A percentile compares a stretch with the other conserved stretches of the same genome.
phyloP scores from a whole-genome alignment of 1,139 yeast genomes.

The Hansenula lynferdii region DNA sequence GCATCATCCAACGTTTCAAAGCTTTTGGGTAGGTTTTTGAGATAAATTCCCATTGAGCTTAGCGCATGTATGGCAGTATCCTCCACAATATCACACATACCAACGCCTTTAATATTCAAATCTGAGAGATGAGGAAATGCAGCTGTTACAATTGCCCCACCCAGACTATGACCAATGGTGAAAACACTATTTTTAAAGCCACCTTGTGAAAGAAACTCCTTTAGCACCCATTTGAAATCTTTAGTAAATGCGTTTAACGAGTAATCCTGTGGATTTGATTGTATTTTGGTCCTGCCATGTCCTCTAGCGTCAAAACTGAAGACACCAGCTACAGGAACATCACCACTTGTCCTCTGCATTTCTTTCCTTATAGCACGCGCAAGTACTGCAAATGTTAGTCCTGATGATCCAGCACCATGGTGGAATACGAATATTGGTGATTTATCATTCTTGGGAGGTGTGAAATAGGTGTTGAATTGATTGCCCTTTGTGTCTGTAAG shows the following conservation, averaged over 20 bases:
- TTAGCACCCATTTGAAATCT: conserved; percentile 52
- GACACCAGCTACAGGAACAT: conserved; percentile 42
- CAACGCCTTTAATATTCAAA: conserved; percentile 51
- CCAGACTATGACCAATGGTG: conserved; percentile 86
- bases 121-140: conserved; percentile 29
- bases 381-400: conserved; percentile 65
- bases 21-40: conserved; percentile 53
- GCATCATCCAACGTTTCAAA: conserved; percentile 56
- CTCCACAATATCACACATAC: conserved; percentile 88
- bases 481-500: conserved; percentile 24
- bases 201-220: conserved; percentile 28
- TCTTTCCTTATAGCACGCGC: conserved; percentile 30
- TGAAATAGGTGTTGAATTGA: conserved; percentile 55
- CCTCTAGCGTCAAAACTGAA: conserved; percentile 79
- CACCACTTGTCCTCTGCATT: conserved; percentile 20
- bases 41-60: conserved; percentile 57
- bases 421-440: conserved; percentile 67
- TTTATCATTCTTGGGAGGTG: conserved; percentile 39
- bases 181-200: conserved; percentile 31
- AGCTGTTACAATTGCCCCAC: conserved; percentile 78
- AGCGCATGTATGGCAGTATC: conserved; percentile 81
- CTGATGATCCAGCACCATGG: conserved; percentile 96
- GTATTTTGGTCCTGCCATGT: conserved; percentile 55
- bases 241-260: conserved; percentile 45
- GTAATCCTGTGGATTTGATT: conserved; percentile 33